Conservation (phyloP, 768 basidiomycete species). For the Cyathus striatus region DNA sequence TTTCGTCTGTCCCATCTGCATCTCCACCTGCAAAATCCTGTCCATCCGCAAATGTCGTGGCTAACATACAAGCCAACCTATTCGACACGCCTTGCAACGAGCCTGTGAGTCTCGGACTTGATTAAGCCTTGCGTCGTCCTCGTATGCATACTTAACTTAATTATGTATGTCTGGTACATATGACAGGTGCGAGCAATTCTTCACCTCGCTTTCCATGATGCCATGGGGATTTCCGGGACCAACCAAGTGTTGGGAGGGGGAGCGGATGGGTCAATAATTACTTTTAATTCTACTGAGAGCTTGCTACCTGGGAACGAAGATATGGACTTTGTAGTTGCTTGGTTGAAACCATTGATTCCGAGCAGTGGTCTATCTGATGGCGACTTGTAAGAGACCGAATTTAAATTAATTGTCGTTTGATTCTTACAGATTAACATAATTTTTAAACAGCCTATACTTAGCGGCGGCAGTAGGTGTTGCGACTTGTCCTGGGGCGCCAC, state of each 20-base stretch:
- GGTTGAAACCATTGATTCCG: conserved; percentile 19
- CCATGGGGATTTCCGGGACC: conserved; percentile 1
- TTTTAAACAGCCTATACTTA: conserved; percentile 32
- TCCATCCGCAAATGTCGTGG: too few species aligned
- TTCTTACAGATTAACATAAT: not conserved
- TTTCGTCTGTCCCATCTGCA: too few species aligned
- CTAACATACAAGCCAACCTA: too few species aligned
- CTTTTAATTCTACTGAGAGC: conserved; percentile 25
- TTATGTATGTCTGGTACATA: too few species aligned
- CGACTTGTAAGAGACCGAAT: conserved; percentile 27
- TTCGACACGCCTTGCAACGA: too few species aligned
- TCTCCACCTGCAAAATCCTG: too few species aligned
- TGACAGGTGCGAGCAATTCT: not conserved
- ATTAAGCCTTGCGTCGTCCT: too few species aligned
- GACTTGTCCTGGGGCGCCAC: conserved; percentile 29
- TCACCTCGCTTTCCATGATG: conserved; percentile 2
- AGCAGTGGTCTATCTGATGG: conserved; percentile 21
- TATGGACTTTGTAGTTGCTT: conserved; percentile 24
- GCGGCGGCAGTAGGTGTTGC: conserved; percentile 27
- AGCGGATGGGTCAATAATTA: conserved; percentile 26
- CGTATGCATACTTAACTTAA: too few species aligned
- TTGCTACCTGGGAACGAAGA: conserved; percentile 26
- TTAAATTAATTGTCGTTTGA: not conserved
- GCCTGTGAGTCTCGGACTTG: too few species aligned
- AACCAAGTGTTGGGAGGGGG: not conserved